A percentile compares a stretch with the other conserved stretches of the same genome.
Evolutionary conservation across 495 filamentous ascomycete species (phyloP).

Genomic region (Tetracladium setigerum): DNA sequence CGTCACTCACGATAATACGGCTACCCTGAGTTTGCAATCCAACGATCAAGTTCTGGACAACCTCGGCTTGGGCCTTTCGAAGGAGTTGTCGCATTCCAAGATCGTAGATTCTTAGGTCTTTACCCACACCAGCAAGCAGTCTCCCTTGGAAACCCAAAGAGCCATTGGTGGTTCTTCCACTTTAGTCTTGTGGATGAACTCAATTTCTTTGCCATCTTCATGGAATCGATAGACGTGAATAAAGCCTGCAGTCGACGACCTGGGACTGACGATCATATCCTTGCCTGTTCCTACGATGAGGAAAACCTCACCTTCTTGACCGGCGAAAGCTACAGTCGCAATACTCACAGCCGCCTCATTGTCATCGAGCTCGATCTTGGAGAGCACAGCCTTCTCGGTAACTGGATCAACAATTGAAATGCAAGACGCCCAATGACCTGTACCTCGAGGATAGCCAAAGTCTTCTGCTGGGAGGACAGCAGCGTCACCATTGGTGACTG

Average conservation of each 20-base stretch:
- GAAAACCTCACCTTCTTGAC: constrained; percentile 83
- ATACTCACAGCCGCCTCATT: constrained; percentile 91
- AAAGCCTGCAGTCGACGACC: constrained; percentile 67
- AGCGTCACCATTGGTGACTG: constrained; percentile 62
- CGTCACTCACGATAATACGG: constrained; percentile 85
- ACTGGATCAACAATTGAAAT: constrained; percentile 85
- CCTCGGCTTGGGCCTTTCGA: constrained; percentile 78
- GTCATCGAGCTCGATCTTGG: constrained; percentile 71
- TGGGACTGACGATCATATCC: constrained; percentile 71
- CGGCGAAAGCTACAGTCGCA: constrained; percentile 74
- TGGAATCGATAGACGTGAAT: constrained; percentile 92
- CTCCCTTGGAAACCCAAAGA: constrained; percentile 86
- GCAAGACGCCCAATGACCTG: constrained; percentile 89
- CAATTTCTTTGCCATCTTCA: constrained; percentile 74
- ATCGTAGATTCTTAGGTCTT: constrained; percentile 78
- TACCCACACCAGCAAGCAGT: constrained; percentile 76
- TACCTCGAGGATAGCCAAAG: constrained; percentile 80
- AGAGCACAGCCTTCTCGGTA: constrained; percentile 60
- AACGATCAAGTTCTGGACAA: constrained; percentile 74
- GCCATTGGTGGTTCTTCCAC: constrained; percentile 84
- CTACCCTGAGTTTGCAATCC: constrained; percentile 86
- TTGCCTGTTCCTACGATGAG: constrained; percentile 90
- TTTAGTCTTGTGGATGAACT: constrained; percentile 94
- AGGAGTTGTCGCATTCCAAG: constrained; percentile 85
- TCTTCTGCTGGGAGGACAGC: constrained; percentile 66